Percentiles rank a stretch among this genome's conserved stretches.
phyloP scores from a whole-genome alignment of 306 rosid species.

The Quercus wislizeni region DNA sequence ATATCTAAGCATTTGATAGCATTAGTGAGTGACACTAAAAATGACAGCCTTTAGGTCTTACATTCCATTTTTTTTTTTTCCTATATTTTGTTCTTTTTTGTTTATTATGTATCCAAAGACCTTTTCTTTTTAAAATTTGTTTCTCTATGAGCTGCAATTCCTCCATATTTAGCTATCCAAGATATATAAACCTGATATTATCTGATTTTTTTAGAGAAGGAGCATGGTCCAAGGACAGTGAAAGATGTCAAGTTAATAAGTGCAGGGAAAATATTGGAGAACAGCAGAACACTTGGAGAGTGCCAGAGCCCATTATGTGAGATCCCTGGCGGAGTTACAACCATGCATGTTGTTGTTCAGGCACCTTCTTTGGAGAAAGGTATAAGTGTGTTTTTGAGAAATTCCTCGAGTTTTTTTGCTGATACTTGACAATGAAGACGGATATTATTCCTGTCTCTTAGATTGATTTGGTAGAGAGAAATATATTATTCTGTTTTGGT shows the following conservation, averaged over 20 bases:
- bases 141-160: neutral
- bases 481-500: neutral
- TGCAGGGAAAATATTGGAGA: conserved; percentile 80
- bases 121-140: neutral
- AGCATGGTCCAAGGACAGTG: conserved; percentile 79
- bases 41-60: neutral
- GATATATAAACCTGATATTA: conserved; percentile 2
- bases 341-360: conserved; percentile 89
- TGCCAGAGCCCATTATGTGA: conserved; percentile 80
- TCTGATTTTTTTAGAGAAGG: conserved; percentile 58
- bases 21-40: neutral
- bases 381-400: conserved; percentile 18
- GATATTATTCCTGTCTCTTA: neutral
- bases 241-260: conserved; percentile 91
- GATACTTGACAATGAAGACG: neutral
- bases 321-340: conserved; percentile 78
- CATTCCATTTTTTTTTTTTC: conserved; percentile 7
- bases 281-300: conserved; percentile 80
- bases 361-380: conserved; percentile 75
- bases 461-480: neutral
- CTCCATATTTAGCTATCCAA: neutral
- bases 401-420: neutral
- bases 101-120: neutral
- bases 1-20: neutral
- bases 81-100: neutral